A percentile compares a stretch with the other conserved stretches of the same genome.
Evolutionary conservation across 129 eudicot genomes (phyloP).

Genomic region (Ambrosia trifida): DNA sequence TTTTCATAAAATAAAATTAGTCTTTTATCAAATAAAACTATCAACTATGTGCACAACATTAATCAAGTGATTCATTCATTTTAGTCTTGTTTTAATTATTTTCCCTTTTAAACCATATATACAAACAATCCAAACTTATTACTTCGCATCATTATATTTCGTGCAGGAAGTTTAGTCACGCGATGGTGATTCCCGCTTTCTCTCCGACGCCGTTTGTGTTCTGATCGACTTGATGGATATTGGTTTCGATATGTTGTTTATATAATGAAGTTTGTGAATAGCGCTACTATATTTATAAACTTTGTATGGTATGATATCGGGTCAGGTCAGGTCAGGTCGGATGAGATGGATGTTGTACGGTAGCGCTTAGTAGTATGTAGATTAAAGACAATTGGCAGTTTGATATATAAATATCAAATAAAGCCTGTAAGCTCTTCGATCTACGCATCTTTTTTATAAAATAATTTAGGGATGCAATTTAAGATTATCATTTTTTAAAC

Average conservation of each 20-base stretch:
- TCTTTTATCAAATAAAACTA: too few species aligned
- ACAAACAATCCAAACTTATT: not conserved
- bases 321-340: not conserved
- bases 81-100: too few species aligned
- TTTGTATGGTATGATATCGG: not conserved
- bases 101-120: too few species aligned
- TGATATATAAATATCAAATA: too few species aligned
- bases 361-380: not conserved
- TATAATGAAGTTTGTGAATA: constrained; percentile 19
- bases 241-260: constrained; percentile 13
- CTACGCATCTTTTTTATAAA: not conserved
- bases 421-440: not conserved
- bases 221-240: constrained; percentile 11
- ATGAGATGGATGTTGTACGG: not conserved
- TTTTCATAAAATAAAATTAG: too few species aligned
- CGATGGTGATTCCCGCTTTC: constrained; percentile 40
- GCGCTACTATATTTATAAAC: not conserved
- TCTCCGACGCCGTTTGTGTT: constrained; percentile 43
- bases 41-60: too few species aligned
- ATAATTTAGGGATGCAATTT: not conserved
- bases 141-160: not conserved
- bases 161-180: constrained; percentile 35
- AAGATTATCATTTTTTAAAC: not conserved
- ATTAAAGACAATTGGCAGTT: not conserved
- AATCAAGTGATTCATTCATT: too few species aligned